These are phyloP conservation scores for Chalciporus chontae DNA, from an alignment of 768 basidiomycete genomes.

Conservation along the genomic window DNA sequence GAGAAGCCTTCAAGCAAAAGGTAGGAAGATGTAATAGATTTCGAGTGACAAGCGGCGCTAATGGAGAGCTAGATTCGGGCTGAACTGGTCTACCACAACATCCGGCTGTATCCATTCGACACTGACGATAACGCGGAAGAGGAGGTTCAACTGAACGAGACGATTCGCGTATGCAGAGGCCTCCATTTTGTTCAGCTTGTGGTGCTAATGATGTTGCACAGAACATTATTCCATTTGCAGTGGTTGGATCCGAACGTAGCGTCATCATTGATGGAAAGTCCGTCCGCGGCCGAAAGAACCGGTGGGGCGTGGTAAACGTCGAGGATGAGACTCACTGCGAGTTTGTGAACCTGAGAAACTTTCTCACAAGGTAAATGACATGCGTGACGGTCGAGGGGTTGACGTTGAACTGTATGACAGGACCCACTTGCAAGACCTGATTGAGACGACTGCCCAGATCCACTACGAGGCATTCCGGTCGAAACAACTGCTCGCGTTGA, in stretches of 20 bases:
- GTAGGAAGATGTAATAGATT: conserved; percentile 32
- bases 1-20: conserved; percentile 89
- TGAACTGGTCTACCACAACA: conserved; percentile 87
- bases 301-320: conserved; percentile 98
- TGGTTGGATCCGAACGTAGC: conserved; percentile 95
- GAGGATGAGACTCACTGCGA: conserved; percentile 98
- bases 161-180: conserved; percentile 68
- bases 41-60: conserved; percentile 1
- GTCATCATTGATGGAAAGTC: conserved; percentile 95
- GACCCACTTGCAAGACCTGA: conserved; percentile 96
- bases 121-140: conserved; percentile 94
- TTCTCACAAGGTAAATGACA: conserved; percentile 69
- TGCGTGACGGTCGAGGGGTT: conserved; percentile 18
- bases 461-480: conserved; percentile 99
- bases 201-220: conserved; percentile 30
- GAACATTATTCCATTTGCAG: conserved; percentile 94
- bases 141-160: conserved; percentile 85
- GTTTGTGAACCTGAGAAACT: conserved; percentile 95
- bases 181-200: neutral
- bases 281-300: conserved; percentile 94
- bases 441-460: conserved; percentile 98
- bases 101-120: conserved; percentile 95
- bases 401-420: conserved; percentile 35
- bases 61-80: conserved; percentile 73
- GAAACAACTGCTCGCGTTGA: conserved; percentile 94